Percentiles rank a stretch among this genome's conserved stretches.
phyloP scores from a whole-genome alignment of 2,329 filamentous ascomycete genomes.

The Pyrenochaeta sp. region DNA sequence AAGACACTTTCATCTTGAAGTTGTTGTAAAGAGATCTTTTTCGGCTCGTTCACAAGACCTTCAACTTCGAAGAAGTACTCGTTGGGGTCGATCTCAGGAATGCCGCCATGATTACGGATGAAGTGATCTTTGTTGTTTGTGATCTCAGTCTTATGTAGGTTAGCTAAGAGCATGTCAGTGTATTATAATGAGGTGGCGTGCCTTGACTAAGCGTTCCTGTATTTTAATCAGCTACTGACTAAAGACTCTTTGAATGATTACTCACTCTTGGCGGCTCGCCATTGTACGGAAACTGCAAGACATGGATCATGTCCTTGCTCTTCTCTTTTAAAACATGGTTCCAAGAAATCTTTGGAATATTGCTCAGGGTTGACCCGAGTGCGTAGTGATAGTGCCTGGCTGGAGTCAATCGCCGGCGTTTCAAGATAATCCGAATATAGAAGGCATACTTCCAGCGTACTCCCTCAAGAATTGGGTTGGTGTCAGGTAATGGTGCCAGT shows the following conservation, averaged over 20 bases:
- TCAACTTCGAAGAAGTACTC: constrained; percentile 65
- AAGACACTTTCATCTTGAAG: constrained; percentile 68
- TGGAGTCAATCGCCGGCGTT: constrained; percentile 2
- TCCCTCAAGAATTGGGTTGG: constrained; percentile 56
- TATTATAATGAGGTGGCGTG: neutral
- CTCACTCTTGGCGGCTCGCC: constrained; percentile 53
- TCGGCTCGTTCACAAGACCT: constrained; percentile 68
- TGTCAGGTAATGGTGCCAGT: constrained; percentile 51
- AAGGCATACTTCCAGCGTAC: constrained; percentile 52
- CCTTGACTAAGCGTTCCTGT: constrained; percentile 61
- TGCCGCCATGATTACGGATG: constrained; percentile 75
- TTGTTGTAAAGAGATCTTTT: constrained; percentile 65
- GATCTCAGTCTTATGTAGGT: constrained; percentile 55
- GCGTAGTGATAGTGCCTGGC: constrained; percentile 53
- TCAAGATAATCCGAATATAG: neutral
- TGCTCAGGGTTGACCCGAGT: constrained; percentile 47
- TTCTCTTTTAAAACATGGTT: constrained; percentile 56
- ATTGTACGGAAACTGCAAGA: constrained; percentile 59
- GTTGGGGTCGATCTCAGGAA: constrained; percentile 69
- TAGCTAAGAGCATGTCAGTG: constrained; percentile 9
- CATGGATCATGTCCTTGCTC: constrained; percentile 57
- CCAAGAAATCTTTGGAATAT: constrained; percentile 65
- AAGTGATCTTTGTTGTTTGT: constrained; percentile 72
- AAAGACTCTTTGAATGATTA: neutral
- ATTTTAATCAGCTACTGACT: constrained; percentile 12